phyloP scores from a whole-genome alignment of 305 asterid genomes.

The Solanum aculeatissimum region DNA sequence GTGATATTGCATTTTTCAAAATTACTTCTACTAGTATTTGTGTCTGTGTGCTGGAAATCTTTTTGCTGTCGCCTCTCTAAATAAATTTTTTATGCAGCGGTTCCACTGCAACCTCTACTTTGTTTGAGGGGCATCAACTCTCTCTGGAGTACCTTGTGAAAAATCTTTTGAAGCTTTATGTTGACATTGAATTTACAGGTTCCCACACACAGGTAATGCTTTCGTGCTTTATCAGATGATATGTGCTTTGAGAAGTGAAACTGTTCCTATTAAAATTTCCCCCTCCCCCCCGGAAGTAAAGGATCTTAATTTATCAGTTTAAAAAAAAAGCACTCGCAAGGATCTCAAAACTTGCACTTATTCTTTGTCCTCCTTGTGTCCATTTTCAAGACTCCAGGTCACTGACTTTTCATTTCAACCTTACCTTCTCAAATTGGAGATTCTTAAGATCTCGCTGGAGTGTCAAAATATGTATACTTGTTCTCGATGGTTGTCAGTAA shows the following conservation, averaged over 20 bases:
- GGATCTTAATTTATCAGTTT: background rate
- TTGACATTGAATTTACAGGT: constrained; percentile 97
- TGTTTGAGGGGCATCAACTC: constrained; percentile 86
- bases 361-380: background rate
- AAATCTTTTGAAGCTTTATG: constrained; percentile 90
- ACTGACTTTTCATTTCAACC: background rate
- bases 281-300: background rate
- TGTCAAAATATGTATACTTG: background rate
- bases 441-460: background rate
- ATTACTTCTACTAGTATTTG: background rate
- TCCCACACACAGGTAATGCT: constrained; percentile 88
- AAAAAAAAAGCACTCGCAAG: no score
- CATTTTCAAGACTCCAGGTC: background rate
- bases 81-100: constrained; percentile 36
- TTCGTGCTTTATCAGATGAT: background rate
- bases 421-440: background rate
- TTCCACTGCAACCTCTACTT: constrained; percentile 68
- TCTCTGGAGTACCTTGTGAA: constrained; percentile 81
- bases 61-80: background rate
- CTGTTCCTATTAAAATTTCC: background rate
- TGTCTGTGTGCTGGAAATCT: background rate
- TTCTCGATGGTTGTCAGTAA: background rate
- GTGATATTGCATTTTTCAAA: background rate
- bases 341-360: background rate
- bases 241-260: background rate